phyloP scores from a whole-genome alignment of 2,329 filamentous ascomycete genomes.

The Alternaria angustiovoidea region DNA sequence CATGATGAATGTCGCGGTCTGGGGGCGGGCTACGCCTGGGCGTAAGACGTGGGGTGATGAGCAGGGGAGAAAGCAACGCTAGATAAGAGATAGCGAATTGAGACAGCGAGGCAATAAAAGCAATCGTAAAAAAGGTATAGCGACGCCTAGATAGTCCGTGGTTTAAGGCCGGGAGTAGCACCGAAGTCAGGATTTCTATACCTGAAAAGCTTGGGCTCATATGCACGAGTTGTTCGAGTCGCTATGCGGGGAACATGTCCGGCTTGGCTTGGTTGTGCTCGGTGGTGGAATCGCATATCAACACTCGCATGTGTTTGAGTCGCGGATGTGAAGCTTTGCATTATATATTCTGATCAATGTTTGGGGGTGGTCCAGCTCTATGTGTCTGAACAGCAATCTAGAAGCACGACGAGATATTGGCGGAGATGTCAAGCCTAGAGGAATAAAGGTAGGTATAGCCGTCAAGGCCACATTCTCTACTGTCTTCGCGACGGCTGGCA shows the following conservation, averaged over 20 bases:
- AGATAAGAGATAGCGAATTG: conserved; percentile 1
- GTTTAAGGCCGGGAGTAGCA: neutral
- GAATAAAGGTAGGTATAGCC: neutral
- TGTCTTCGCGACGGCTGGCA: neutral
- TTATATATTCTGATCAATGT: neutral
- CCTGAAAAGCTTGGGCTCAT: neutral
- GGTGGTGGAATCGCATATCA: neutral
- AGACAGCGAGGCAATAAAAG: neutral
- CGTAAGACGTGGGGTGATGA: neutral
- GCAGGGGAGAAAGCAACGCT: neutral
- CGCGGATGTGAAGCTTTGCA: neutral
- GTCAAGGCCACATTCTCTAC: neutral
- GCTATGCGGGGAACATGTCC: neutral
- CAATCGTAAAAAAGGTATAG: neutral
- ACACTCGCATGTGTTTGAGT: neutral
- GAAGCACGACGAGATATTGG: neutral
- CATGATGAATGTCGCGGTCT: neutral
- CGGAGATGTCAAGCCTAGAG: neutral
- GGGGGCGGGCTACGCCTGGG: neutral
- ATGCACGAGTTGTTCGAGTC: neutral
- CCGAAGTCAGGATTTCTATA: neutral
- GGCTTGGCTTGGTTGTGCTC: neutral
- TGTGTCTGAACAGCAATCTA: neutral
- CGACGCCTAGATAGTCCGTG: neutral
- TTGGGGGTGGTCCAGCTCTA: neutral